Percentiles rank a stretch among this genome's conserved stretches.
phyloP scores from a whole-genome alignment of 192 early-diverging fungal species.

The Coemansia sp. region DNA sequence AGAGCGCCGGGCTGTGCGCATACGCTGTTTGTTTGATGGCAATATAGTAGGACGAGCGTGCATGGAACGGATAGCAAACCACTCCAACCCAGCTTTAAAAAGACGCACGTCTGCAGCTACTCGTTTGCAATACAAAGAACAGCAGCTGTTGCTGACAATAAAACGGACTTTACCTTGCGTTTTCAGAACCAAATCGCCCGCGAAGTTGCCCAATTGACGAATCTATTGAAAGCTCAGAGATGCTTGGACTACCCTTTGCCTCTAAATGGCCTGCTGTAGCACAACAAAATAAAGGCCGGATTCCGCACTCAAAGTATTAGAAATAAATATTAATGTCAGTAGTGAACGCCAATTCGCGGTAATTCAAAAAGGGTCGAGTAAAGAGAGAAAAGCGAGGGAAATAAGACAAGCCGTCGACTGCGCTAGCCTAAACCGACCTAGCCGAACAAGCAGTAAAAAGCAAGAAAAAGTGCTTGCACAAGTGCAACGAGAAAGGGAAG shows the following conservation, averaged over 20 bases:
- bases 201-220: conserved; percentile 48
- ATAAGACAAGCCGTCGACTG: neutral
- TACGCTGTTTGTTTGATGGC: neutral
- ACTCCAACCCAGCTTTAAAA: neutral
- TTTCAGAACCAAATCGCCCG: conserved; percentile 26
- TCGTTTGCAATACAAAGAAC: conserved; percentile 2
- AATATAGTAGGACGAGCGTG: conserved; percentile 11
- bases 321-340: neutral
- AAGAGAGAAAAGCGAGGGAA: neutral
- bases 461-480: neutral
- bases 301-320: neutral
- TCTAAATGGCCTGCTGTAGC: conserved; percentile 15
- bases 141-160: neutral
- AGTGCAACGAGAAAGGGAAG: conserved; percentile 4
- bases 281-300: neutral
- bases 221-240: conserved; percentile 53
- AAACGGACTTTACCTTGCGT: conserved; percentile 36
- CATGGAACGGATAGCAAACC: conserved; percentile 4
- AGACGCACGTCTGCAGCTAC: neutral
- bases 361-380: conserved; percentile 2
- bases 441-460: conserved; percentile 3
- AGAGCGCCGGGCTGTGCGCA: neutral
- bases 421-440: neutral
- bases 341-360: neutral
- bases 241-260: conserved; percentile 35